Conservation (phyloP, 176 grass and related monocot genomes). For the maize (Zea mays) region Zm-B73-REFERENCE-NAM-5.0 NC_050102.1:89199501-89200000, state of each 20-base stretch:
- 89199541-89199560: not conserved
- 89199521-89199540: too few relatives aligned
- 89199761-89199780: not conserved
- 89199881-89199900: constrained; percentile 8
- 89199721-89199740: not conserved
- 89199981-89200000: not conserved
- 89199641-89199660: not conserved
- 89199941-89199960: not conserved
- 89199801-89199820: not conserved
- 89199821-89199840: not conserved
- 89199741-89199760: not conserved
- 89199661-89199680: not conserved
- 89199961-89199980: not conserved
- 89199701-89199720: not conserved
- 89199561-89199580: not conserved
- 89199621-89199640: not conserved
- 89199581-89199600: not conserved
- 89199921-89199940: not conserved
- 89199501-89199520: too few relatives aligned
- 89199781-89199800: constrained; percentile 18
- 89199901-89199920: not conserved
- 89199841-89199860: not conserved
- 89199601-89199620: not conserved
- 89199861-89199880: not conserved
- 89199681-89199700: not conserved